Evolutionary conservation across 495 filamentous ascomycete species (phyloP).

Genomic region (Hypoxylon perforatum): DNA sequence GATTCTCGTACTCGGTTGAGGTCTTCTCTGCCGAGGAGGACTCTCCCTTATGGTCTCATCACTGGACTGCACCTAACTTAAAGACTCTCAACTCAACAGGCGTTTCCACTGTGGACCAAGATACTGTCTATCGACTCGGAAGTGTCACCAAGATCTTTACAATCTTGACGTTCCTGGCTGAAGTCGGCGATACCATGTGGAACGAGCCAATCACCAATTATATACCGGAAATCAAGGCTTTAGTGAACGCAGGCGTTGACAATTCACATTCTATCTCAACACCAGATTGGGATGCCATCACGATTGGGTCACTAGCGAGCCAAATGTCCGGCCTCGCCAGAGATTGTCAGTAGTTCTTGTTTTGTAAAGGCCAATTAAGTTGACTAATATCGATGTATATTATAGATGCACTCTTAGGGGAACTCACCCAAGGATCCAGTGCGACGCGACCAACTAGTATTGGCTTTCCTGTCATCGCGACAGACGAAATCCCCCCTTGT

Average conservation of each 20-base stretch:
- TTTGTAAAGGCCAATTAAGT: not conserved
- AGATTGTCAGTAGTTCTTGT: slow-evolving; percentile 44
- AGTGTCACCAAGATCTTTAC: slow-evolving; percentile 64
- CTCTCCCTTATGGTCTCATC: slow-evolving; percentile 56
- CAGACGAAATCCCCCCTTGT: slow-evolving; percentile 58
- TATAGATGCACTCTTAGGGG: slow-evolving; percentile 55
- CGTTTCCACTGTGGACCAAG: slow-evolving; percentile 50
- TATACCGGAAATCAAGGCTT: slow-evolving; percentile 63
- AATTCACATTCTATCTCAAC: slow-evolving; percentile 50
- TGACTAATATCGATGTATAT: slow-evolving; percentile 27
- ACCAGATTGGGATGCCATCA: slow-evolving; percentile 65
- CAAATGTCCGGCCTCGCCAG: slow-evolving; percentile 64
- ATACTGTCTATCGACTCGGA: slow-evolving; percentile 60
- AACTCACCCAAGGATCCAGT: slow-evolving; percentile 52
- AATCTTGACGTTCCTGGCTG: slow-evolving; percentile 54
- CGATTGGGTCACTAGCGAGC: slow-evolving; percentile 63
- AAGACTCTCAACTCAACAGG: slow-evolving; percentile 51
- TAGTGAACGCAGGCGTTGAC: slow-evolving; percentile 50
- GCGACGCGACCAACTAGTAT: slow-evolving; percentile 33
- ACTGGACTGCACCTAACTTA: slow-evolving; percentile 60
- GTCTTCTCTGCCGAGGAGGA: slow-evolving; percentile 57
- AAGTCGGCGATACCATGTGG: slow-evolving; percentile 50
- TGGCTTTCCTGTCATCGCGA: slow-evolving; percentile 52
- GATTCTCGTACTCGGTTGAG: slow-evolving; percentile 61
- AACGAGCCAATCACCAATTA: slow-evolving; percentile 60